Evolutionary conservation across 139 green algal genomes (phyloP).

Genomic region (Coelastrella sp.): DNA sequence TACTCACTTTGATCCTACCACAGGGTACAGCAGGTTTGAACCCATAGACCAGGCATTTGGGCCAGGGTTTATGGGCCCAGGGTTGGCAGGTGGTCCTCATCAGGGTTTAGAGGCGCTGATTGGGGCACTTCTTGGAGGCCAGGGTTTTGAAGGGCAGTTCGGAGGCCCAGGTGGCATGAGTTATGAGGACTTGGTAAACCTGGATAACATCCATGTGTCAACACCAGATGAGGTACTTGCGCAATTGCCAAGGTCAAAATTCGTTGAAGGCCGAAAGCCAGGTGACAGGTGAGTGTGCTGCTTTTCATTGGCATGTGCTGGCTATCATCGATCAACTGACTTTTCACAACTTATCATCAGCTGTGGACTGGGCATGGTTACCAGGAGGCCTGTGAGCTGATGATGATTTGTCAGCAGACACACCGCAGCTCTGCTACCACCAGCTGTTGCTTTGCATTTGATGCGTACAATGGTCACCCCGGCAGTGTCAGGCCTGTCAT

Average conservation of each 20-base stretch:
- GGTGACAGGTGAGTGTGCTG: constrained; percentile 30
- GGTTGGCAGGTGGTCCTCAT: background rate
- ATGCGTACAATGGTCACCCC: no score
- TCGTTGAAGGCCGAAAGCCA: constrained; percentile 31
- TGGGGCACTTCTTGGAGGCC: constrained; percentile 4
- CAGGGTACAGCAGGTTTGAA: background rate
- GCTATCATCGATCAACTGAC: no score
- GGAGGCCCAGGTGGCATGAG: background rate
- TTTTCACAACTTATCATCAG: no score
- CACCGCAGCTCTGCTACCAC: no score
- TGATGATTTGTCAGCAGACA: no score
- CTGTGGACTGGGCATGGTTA: no score
- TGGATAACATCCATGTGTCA: constrained; percentile 25
- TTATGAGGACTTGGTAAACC: constrained; percentile 20
- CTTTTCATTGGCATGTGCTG: no score
- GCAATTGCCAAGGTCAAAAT: constrained; percentile 21
- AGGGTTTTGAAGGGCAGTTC: background rate
- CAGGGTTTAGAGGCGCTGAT: constrained; percentile 5
- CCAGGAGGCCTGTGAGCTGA: no score
- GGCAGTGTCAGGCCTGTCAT: no score
- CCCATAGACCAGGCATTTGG: background rate
- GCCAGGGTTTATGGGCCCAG: background rate
- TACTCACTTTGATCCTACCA: background rate
- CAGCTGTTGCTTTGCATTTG: no score
- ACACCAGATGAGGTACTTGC: constrained; percentile 25